Base-by-base conservation (phyloP, 2,329 filamentous ascomycete genomes). In the Lojkania enalia region DNA sequence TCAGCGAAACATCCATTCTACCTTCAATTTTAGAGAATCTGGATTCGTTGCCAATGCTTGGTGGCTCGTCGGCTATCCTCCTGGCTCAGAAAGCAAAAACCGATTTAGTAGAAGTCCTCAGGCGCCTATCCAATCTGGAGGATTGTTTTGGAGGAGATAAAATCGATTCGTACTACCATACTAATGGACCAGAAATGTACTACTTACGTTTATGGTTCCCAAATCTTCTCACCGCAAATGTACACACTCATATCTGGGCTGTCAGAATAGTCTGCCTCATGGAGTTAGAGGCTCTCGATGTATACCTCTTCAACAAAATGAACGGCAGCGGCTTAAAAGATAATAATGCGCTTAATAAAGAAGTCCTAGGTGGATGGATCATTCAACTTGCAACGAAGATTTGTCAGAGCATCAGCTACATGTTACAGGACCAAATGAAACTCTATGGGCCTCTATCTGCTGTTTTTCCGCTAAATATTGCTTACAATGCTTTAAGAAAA, bases 381-480 rank as follows among this genome's bases (percentile, higher is more conserved):
- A n/a, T n/a, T n/a, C n/a, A n/a, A n/a, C 41, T 69, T 1, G 61
- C 61, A 1, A 45, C 39, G 0, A 60, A 57, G 45, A 67, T 70
- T 12, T 65, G 64, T 30, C 52, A 58, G 19, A 71, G 70, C 30
- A 66, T 69, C 32, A 60, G 66, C 5, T 74, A 72, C 44, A 43
- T 73, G 5, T 48, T 71, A 13, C 66, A 66, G 43, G 67, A 71
- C 14, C 61, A 70, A 15, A 70, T 74, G 66, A 69, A 62, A 14
- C 49, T 74, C 0, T 74, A 65, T 42, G 72, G 73, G 0, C 64
- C 65, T 3, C 66, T 67, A 0, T 72, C 72, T 0, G 54, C 65
- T 0, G 39, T 58, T 0, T 61, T 73, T 4, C 70, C 71, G 0
- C 42, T 70, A n/a, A 20, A 40, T 18, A 40, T 27, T 11, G 46